Evolutionary conservation across 768 basidiomycete species (phyloP).

Genomic region (Guyanaporus albipodus): DNA sequence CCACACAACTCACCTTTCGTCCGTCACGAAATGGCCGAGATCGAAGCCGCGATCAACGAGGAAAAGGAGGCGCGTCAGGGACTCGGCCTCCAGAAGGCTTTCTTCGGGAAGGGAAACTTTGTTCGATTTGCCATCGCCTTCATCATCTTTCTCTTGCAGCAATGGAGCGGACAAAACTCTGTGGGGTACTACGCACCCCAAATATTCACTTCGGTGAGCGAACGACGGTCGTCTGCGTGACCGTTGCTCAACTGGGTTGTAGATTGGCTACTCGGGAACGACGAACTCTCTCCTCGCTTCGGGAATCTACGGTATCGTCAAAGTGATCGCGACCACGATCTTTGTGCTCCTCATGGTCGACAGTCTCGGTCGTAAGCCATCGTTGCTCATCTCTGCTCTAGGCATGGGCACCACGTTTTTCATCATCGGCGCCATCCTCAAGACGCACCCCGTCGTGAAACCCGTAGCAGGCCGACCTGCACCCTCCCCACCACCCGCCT

Average conservation of each 20-base stretch:
- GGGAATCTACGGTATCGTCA: constrained; percentile 67
- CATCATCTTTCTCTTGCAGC: constrained; percentile 73
- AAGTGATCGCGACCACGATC: constrained; percentile 60
- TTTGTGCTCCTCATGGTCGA: constrained; percentile 71
- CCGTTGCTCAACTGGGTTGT: not conserved
- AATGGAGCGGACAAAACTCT: constrained; percentile 83
- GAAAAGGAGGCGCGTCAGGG: constrained; percentile 64
- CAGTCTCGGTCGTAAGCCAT: constrained; percentile 61
- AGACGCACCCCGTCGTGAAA: constrained; percentile 58
- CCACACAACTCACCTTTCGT: constrained; percentile 40
- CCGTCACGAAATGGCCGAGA: constrained; percentile 68
- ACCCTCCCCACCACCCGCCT: constrained; percentile 44
- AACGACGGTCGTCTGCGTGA: not conserved
- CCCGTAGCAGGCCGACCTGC: constrained; percentile 39
- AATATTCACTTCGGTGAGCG: constrained; percentile 57
- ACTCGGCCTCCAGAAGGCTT: constrained; percentile 64
- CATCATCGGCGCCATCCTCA: constrained; percentile 81
- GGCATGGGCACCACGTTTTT: constrained; percentile 81
- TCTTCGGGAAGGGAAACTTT: constrained; percentile 78
- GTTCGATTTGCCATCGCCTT: constrained; percentile 84
- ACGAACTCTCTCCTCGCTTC: constrained; percentile 65
- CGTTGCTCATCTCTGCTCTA: constrained; percentile 66
- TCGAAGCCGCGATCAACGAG: constrained; percentile 73
- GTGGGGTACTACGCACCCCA: constrained; percentile 76
- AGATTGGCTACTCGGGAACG: constrained; percentile 64